Percentiles rank a stretch among this genome's conserved stretches.
phyloP scores from a whole-genome alignment of 805 yeast genomes.

The Candida rishiriensis region DNA sequence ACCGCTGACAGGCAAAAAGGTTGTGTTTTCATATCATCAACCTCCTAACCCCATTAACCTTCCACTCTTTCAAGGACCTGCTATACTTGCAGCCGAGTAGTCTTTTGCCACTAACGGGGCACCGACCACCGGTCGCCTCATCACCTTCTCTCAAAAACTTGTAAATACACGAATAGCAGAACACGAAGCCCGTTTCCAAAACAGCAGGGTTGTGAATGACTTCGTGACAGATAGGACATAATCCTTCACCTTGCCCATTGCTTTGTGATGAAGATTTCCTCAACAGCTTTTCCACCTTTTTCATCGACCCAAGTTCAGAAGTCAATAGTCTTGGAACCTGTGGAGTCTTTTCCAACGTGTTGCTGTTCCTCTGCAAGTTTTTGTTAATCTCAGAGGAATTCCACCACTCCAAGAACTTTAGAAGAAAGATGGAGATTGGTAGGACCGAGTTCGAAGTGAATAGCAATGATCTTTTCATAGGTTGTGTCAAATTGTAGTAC shows the following conservation, averaged over 20 bases:
- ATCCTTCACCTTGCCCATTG: constrained; percentile 20
- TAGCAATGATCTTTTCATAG: constrained; percentile 23
- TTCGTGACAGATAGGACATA: constrained; percentile 69
- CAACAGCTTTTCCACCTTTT: constrained; percentile 11
- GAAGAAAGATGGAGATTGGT: constrained; percentile 75
- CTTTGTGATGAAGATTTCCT: constrained; percentile 11
- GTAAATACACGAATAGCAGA: constrained; percentile 83
- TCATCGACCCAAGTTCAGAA: constrained; percentile 9
- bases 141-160: constrained; percentile 50
- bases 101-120: constrained; percentile 77
- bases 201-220: constrained; percentile 73
- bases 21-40: constrained; percentile 55
- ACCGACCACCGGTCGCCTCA: constrained; percentile 55
- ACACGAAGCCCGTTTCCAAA: constrained; percentile 87
- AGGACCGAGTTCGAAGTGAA: constrained; percentile 42
- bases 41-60: constrained; percentile 68
- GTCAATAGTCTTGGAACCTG: constrained; percentile 28
- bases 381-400: constrained; percentile 63
- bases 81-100: constrained; percentile 69
- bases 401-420: constrained; percentile 95
- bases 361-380: constrained; percentile 44
- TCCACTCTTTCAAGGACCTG: constrained; percentile 57
- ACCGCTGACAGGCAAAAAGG: too few relatives aligned
- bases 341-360: constrained; percentile 20
- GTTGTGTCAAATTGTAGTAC: constrained; percentile 11